phyloP scores from a whole-genome alignment of 345 rosid genomes.

The Acer negundo region DNA sequence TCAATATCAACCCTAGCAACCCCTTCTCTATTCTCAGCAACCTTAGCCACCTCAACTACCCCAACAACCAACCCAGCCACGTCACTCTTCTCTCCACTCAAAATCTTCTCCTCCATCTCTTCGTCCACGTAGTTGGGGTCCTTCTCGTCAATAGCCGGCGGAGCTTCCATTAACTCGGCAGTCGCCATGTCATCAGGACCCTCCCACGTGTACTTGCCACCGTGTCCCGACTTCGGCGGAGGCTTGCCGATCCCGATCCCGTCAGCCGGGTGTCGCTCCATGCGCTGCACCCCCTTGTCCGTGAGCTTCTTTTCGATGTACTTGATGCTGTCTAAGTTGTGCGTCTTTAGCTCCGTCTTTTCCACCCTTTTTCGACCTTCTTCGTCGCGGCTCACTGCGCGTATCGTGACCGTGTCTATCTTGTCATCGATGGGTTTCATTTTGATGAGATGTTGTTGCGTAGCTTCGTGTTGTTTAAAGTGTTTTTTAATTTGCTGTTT shows the following conservation, averaged over 20 bases:
- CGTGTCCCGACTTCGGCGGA: conserved; percentile 76
- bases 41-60: conserved; percentile 67
- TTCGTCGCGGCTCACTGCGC: conserved; percentile 45
- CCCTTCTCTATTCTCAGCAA: conserved; percentile 43
- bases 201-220: conserved; percentile 96
- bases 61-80: conserved; percentile 52
- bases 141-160: conserved; percentile 70
- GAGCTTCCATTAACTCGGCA: conserved; percentile 47
- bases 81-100: conserved; percentile 37
- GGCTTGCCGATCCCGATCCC: conserved; percentile 56
- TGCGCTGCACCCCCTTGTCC: conserved; percentile 67
- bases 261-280: conserved; percentile 75
- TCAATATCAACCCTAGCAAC: conserved; percentile 68
- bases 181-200: conserved; percentile 55
- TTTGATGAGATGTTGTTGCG: neutral
- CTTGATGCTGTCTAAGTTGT: conserved; percentile 59
- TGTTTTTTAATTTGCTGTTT: too few relatives aligned
- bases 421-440: conserved; percentile 44
- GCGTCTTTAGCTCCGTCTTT: conserved; percentile 44
- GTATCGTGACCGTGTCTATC: conserved; percentile 49
- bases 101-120: conserved; percentile 39
- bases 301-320: conserved; percentile 61
- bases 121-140: conserved; percentile 83
- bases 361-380: conserved; percentile 52
- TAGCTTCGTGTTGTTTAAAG: too few relatives aligned